Percentiles rank a stretch among this genome's conserved stretches.
Conservation (phyloP, 768 basidiomycete species). For the Tricholomella constricta region DNA sequence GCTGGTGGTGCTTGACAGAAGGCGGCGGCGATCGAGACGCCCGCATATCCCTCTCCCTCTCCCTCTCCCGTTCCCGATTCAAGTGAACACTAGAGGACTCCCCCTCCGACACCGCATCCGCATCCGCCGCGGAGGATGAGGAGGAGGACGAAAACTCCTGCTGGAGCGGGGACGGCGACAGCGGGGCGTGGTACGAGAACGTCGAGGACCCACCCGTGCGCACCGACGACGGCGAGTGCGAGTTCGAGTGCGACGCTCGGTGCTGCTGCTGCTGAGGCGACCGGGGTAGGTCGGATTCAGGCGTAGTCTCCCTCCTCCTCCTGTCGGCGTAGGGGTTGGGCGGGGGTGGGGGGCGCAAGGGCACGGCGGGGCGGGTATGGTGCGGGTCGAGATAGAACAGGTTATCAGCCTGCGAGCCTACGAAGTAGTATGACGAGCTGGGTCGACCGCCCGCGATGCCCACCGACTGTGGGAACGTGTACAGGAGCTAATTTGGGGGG, state of each 20-base stretch:
- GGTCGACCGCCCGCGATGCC: conserved; percentile 97
- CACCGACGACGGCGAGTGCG: conserved; percentile 54
- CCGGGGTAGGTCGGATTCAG: conserved; percentile 28
- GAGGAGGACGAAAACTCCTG: conserved; percentile 50
- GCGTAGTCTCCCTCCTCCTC: conserved; percentile 18
- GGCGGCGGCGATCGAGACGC: conserved; percentile 25
- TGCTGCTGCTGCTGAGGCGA: no score
- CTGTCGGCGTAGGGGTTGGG: no score
- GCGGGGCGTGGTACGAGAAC: conserved; percentile 53
- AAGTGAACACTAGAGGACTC: no score
- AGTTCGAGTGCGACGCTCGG: conserved; percentile 15
- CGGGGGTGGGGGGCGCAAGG: conserved; percentile 52
- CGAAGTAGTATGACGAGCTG: conserved; percentile 97
- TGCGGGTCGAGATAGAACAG: conserved; percentile 85
- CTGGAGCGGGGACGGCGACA: conserved; percentile 67
- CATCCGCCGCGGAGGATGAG: no score
- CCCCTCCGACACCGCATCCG: no score
- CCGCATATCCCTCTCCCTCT: no score
- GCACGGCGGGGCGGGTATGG: conserved; percentile 75
- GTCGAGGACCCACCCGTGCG: conserved; percentile 56
- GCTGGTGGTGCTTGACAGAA: conserved; percentile 7
- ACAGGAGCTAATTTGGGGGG: conserved; percentile 59
- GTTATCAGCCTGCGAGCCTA: conserved; percentile 87
- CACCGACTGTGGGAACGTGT: conserved; percentile 92
- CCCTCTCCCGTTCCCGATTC: no score